A percentile compares a stretch with the other conserved stretches of the same genome.
These are phyloP conservation scores for Pleurotus tuber-regium DNA, from an alignment of 768 basidiomycete species.

Conservation along the genomic window DNA sequence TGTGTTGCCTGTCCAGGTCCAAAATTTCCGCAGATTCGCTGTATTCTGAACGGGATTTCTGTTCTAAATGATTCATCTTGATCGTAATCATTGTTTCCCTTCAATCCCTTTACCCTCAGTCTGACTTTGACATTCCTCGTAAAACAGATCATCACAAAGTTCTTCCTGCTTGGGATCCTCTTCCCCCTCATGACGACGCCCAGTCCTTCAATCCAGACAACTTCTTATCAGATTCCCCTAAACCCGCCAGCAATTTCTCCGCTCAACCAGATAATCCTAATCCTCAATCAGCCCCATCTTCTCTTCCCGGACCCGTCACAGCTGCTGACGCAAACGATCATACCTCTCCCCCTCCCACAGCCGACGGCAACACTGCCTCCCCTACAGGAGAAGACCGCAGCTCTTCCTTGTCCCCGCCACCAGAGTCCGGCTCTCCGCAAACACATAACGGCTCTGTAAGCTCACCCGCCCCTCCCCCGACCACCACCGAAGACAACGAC, in stretches of 20 bases:
- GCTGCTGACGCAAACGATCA: constrained; percentile 15
- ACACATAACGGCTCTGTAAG: constrained; percentile 14
- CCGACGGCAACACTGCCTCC: constrained; percentile 23
- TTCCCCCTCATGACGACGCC: constrained; percentile 20
- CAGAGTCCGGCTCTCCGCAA: constrained; percentile 40
- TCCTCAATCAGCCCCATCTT: not conserved
- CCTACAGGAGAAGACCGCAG: constrained; percentile 36
- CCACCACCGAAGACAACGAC: constrained; percentile 31
- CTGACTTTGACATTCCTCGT: constrained; percentile 34
- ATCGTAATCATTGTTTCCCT: constrained; percentile 45
- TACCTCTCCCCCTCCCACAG: constrained; percentile 19
- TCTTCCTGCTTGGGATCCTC: constrained; percentile 31
- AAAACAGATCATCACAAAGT: constrained; percentile 25
- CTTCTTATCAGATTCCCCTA: constrained; percentile 17
- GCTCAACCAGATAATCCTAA: constrained; percentile 2
- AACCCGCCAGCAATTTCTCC: constrained; percentile 15
- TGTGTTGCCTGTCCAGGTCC: too few relatives aligned
- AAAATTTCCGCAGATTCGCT: too few relatives aligned
- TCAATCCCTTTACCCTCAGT: constrained; percentile 36
- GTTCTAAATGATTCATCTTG: constrained; percentile 47
- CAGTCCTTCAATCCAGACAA: constrained; percentile 19
- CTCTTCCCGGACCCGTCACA: constrained; percentile 18
- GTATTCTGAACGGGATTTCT: too few relatives aligned
- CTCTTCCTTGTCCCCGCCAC: constrained; percentile 58
- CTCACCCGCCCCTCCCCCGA: constrained; percentile 11